Percentiles rank a stretch among this genome's conserved stretches.
These are phyloP conservation scores for Prunus mira DNA, from an alignment of 306 rosid genomes.

Conservation along the genomic window DNA sequence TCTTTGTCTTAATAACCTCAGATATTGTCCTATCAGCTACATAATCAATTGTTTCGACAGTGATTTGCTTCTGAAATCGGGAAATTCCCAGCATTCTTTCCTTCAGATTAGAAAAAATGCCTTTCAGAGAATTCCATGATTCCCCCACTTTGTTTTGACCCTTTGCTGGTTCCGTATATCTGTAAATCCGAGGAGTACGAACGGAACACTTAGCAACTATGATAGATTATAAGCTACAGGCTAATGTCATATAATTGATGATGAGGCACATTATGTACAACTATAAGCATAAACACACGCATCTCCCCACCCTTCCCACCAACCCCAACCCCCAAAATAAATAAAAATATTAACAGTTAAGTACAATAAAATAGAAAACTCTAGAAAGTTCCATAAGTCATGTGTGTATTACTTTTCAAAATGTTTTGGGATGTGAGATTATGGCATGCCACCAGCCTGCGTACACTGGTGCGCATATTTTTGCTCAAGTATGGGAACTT, in stretches of 20 bases:
- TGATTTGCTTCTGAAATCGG: constrained; percentile 2
- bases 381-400: background rate
- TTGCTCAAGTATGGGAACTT: background rate
- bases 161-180: constrained; percentile 4
- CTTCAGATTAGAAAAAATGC: background rate
- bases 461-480: background rate
- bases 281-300: background rate
- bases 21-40: constrained; percentile 5
- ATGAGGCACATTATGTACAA: background rate
- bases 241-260: background rate
- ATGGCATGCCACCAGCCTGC: background rate
- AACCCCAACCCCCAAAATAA: background rate
- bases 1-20: background rate
- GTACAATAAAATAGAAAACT: no score
- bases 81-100: constrained; percentile 2
- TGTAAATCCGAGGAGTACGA: background rate
- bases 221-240: background rate
- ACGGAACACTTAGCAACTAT: background rate
- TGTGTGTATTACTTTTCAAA: background rate
- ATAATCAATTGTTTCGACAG: background rate
- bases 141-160: background rate
- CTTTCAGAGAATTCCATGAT: constrained; percentile 5
- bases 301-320: background rate
- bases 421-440: background rate
- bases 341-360: no score